Evolutionary conservation across 108 stramenopile species (phyloP).

Genomic region (Nitzschia sp.): DNA sequence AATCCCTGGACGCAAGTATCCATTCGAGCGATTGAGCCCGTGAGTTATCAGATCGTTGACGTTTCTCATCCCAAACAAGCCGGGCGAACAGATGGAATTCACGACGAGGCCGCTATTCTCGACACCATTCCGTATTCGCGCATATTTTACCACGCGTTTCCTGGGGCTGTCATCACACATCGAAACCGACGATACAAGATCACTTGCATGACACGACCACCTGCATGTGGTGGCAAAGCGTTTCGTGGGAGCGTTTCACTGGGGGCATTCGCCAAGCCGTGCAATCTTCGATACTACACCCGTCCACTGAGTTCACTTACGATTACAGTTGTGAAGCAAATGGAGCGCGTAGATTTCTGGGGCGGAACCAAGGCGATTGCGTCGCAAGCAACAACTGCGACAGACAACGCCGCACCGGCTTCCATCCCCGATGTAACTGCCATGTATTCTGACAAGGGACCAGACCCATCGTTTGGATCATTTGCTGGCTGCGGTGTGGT

Average conservation of each 20-base stretch:
- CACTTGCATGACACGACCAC: slow-evolving; percentile 74
- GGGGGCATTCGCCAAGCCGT: slow-evolving; percentile 74
- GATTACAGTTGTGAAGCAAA: slow-evolving; percentile 82
- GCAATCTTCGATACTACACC: slow-evolving; percentile 61
- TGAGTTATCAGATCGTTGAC: slow-evolving; percentile 78
- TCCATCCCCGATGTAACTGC: slow-evolving; percentile 9
- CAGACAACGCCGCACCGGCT: neutral
- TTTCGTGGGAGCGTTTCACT: slow-evolving; percentile 48
- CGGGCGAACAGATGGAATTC: slow-evolving; percentile 58
- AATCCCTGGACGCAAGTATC: slow-evolving; percentile 73
- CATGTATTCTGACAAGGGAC: slow-evolving; percentile 10
- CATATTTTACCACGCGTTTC: slow-evolving; percentile 86
- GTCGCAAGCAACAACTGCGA: slow-evolving; percentile 4
- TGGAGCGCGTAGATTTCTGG: slow-evolving; percentile 52
- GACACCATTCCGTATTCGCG: slow-evolving; percentile 81
- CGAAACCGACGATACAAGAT: slow-evolving; percentile 76
- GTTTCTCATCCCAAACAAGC: slow-evolving; percentile 71
- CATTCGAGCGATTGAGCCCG: slow-evolving; percentile 79
- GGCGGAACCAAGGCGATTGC: neutral
- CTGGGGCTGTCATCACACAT: slow-evolving; percentile 87
- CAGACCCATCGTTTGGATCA: slow-evolving; percentile 30
- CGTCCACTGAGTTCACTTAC: slow-evolving; percentile 66
- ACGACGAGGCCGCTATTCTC: slow-evolving; percentile 65
- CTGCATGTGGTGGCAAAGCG: slow-evolving; percentile 53
- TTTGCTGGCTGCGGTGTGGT: slow-evolving; percentile 80